Percentiles rank a stretch among this genome's conserved stretches.
These are phyloP conservation scores for Aspergillus oerlinghausenensis DNA, from an alignment of 2,329 filamentous ascomycete species.

Conservation along the genomic window DNA sequence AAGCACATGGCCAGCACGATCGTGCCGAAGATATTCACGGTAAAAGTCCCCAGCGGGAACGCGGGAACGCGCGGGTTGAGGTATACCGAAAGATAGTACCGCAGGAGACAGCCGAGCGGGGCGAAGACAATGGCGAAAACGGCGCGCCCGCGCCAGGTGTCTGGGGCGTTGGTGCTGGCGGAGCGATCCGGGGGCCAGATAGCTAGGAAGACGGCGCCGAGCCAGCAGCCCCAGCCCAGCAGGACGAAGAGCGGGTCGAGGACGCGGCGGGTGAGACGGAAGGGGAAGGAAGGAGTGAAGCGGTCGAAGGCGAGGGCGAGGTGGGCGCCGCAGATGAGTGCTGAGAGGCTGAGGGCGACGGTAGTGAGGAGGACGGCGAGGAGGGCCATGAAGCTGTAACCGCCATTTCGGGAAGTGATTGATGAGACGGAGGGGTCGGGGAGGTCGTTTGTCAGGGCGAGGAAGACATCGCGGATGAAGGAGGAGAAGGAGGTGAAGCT, in stretches of 20 bases:
- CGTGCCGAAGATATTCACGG: slow-evolving; percentile 74
- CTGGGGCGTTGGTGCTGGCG: slow-evolving; percentile 14
- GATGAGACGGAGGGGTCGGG: slow-evolving; percentile 46
- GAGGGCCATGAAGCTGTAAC: slow-evolving; percentile 78
- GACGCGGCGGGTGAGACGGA: slow-evolving; percentile 51
- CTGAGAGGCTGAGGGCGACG: slow-evolving; percentile 64
- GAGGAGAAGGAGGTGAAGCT: slow-evolving; percentile 87
- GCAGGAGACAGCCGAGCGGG: slow-evolving; percentile 68
- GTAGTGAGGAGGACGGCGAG: slow-evolving; percentile 71
- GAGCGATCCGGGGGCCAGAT: slow-evolving; percentile 63
- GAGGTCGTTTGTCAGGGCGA: slow-evolving; percentile 73
- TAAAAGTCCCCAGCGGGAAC: slow-evolving; percentile 84
- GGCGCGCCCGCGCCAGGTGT: slow-evolving; percentile 70
- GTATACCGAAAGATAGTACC: slow-evolving; percentile 67
- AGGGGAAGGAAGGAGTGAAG: slow-evolving; percentile 58
- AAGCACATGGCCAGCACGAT: slow-evolving; percentile 69
- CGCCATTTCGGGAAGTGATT: slow-evolving; percentile 56
- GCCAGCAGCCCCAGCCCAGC: slow-evolving; percentile 70
- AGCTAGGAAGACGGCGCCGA: slow-evolving; percentile 68
- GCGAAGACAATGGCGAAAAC: slow-evolving; percentile 78
- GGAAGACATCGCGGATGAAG: slow-evolving; percentile 75
- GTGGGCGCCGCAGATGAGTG: slow-evolving; percentile 69
- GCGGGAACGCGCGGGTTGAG: slow-evolving; percentile 64
- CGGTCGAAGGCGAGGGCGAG: slow-evolving; percentile 60
- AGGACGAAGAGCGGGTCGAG: slow-evolving; percentile 62